Evolutionary conservation across 306 rosid genomes (phyloP).

Genomic region (Pyrus bretschneideri): DNA sequence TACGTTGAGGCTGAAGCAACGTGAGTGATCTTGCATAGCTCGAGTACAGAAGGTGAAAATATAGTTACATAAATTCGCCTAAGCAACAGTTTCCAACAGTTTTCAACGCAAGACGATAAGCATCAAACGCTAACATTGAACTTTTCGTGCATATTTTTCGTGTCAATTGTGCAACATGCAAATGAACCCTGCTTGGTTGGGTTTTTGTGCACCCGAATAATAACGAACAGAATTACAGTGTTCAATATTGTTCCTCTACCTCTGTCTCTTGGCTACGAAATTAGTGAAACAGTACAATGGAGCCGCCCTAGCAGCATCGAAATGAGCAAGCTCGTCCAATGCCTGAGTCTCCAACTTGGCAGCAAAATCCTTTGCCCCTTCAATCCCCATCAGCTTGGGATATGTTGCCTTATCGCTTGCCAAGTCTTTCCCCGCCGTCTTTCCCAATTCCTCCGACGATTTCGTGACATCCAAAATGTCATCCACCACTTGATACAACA

Average conservation of each 20-base stretch:
- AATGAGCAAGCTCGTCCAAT: not conserved
- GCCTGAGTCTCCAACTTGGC: slow-evolving; percentile 4
- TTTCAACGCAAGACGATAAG: too few relatives aligned
- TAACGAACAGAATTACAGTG: not conserved
- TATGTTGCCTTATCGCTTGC: slow-evolving; percentile 26
- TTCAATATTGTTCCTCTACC: too few relatives aligned
- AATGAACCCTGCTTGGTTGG: not conserved
- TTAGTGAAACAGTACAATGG: not conserved
- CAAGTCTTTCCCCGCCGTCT: slow-evolving; percentile 33
- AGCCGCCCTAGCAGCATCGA: not conserved
- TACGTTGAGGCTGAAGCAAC: too few relatives aligned
- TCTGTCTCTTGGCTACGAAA: not conserved
- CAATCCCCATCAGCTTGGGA: slow-evolving; percentile 30
- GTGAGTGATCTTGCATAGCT: too few relatives aligned
- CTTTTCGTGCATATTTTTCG: too few relatives aligned
- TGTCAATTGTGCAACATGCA: not conserved
- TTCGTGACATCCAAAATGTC: slow-evolving; percentile 33
- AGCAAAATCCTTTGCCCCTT: slow-evolving; percentile 17
- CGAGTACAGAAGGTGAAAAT: too few relatives aligned
- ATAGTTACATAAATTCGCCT: too few relatives aligned
- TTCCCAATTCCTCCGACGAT: slow-evolving; percentile 23
- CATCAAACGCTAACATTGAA: too few relatives aligned
- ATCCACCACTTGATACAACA: slow-evolving; percentile 34
- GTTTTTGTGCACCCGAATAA: not conserved
- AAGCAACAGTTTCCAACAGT: too few relatives aligned